Evolutionary conservation across 2,329 filamentous ascomycete species (phyloP).

Genomic region (Nemania sp.): DNA sequence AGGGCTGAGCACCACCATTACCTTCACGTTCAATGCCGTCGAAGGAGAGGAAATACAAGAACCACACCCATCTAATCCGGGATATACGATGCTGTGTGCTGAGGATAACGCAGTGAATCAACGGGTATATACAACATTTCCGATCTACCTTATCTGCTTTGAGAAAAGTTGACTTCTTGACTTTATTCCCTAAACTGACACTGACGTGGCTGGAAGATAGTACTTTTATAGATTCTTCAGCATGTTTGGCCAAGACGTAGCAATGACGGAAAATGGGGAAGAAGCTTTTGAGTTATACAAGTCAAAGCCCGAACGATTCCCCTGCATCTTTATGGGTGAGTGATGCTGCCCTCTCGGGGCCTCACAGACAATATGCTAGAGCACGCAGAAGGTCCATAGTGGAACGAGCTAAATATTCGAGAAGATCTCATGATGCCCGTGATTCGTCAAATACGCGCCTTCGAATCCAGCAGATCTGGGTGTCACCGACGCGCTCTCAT

Average conservation of each 20-base stretch:
- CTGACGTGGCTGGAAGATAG: not conserved
- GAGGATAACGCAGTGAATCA: slow-evolving; percentile 1
- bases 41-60: slow-evolving; percentile 2
- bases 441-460: slow-evolving; percentile 1
- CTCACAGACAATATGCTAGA: not conserved
- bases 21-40: slow-evolving; percentile 12
- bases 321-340: slow-evolving; percentile 12
- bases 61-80: not conserved
- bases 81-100: not conserved
- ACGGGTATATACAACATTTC: not conserved
- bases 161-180: too few relatives aligned
- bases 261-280: slow-evolving; percentile 2
- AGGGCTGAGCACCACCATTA: slow-evolving; percentile 2
- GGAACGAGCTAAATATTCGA: not conserved
- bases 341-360: not conserved
- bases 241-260: slow-evolving; percentile 9
- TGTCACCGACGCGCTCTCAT: slow-evolving; percentile 8
- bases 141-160: too few relatives aligned
- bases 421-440: slow-evolving; percentile 12
- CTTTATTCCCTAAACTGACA: too few relatives aligned
- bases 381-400: not conserved
- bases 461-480: slow-evolving; percentile 1
- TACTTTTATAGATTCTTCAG: not conserved
- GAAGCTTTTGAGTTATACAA: slow-evolving; percentile 4
- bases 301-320: slow-evolving; percentile 7